Percentiles rank a stretch among this genome's conserved stretches.
These are phyloP conservation scores for Striga asiatica DNA, from an alignment of 257 asterid species.

Conservation along the genomic window DNA sequence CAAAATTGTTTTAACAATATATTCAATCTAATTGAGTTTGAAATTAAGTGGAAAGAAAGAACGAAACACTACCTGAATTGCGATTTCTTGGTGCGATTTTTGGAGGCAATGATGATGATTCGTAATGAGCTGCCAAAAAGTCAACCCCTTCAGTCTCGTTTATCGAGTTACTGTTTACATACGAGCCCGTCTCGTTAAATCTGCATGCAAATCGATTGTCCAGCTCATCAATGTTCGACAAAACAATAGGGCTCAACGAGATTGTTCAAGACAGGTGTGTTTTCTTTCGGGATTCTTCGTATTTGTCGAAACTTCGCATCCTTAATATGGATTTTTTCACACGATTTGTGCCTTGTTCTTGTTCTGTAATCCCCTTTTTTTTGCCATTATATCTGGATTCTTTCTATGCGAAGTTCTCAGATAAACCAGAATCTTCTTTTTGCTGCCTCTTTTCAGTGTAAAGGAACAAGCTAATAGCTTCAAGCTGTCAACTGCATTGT, in stretches of 20 bases:
- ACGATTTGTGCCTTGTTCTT: background rate
- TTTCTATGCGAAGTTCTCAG: slow-evolving; percentile 8
- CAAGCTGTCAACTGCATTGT: too few relatives aligned
- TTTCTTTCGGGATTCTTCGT: slow-evolving; percentile 13
- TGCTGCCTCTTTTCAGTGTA: slow-evolving; percentile 19
- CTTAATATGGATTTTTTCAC: slow-evolving; percentile 6
- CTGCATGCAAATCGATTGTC: slow-evolving; percentile 2
- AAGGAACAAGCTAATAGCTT: too few relatives aligned
- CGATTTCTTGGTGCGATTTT: background rate
- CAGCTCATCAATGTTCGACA: slow-evolving; percentile 19
- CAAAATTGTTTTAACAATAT: background rate
- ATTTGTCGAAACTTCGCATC: slow-evolving; percentile 24
- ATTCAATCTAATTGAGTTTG: background rate
- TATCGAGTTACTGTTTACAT: background rate
- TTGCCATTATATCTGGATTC: background rate
- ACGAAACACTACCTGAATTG: background rate
- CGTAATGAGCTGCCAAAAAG: background rate
- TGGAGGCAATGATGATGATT: background rate
- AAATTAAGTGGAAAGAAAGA: too few relatives aligned
- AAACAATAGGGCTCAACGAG: slow-evolving; percentile 25
- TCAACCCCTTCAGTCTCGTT: background rate
- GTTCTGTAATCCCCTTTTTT: background rate
- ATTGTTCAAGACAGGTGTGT: slow-evolving; percentile 13
- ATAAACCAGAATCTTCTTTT: slow-evolving; percentile 1
- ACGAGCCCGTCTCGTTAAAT: slow-evolving; percentile 5